These are phyloP conservation scores for Blastobotrys capitulatus DNA, from an alignment of 1,139 yeast genomes.

Conservation along the genomic window DNA sequence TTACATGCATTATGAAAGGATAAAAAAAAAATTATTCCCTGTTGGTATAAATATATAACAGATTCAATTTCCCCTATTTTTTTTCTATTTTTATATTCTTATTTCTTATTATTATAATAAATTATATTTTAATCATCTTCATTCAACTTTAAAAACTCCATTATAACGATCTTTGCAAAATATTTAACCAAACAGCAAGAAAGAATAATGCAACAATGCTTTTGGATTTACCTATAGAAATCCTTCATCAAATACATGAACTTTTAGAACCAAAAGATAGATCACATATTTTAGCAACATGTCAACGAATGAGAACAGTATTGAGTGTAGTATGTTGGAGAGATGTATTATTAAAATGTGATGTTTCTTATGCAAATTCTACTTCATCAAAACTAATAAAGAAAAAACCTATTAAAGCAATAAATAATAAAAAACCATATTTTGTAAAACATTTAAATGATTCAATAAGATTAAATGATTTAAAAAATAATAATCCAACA, in stretches of 20 bases:
- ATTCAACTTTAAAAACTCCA: too few species aligned
- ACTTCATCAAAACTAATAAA: not conserved
- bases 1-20: too few species aligned
- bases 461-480: not conserved
- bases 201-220: not conserved
- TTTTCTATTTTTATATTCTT: too few species aligned
- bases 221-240: constrained; percentile 5
- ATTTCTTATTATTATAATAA: too few species aligned
- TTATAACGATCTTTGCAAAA: too few species aligned
- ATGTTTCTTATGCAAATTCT: not conserved
- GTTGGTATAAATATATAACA: too few species aligned
- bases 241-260: not conserved
- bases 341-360: not conserved
- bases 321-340: constrained; percentile 2
- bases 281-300: constrained; percentile 5
- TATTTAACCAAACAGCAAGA: too few species aligned
- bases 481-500: not conserved
- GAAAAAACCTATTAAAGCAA: not conserved
- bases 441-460: constrained; percentile 4
- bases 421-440: not conserved
- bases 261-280: not conserved
- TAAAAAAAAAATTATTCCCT: too few species aligned
- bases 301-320: not conserved
- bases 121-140: too few species aligned
- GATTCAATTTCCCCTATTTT: too few species aligned